phyloP scores from a whole-genome alignment of 176 grass and related monocot species.

The Raddia guianensis region DNA sequence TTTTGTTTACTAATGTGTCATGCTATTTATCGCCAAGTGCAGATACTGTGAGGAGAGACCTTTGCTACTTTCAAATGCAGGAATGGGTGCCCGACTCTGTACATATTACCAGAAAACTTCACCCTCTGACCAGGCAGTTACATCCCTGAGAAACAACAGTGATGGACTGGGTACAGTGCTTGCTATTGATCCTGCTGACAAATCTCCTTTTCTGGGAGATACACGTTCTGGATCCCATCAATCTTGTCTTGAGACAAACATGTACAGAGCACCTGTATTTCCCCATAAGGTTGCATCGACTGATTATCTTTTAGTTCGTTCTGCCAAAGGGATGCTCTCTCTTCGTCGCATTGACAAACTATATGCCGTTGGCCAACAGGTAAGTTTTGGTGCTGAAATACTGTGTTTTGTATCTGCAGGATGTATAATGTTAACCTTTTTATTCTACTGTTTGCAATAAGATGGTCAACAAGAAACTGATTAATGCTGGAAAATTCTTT shows the following conservation, averaged over 20 bases:
- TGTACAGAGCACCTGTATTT: constrained; percentile 93
- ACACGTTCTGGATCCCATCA: constrained; percentile 70
- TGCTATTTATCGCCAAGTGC: constrained; percentile 30
- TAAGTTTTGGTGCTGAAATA: constrained; percentile 44
- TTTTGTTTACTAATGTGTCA: constrained; percentile 30
- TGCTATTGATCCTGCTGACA: constrained; percentile 82
- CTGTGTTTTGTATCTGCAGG: constrained; percentile 22
- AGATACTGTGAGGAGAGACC: constrained; percentile 99
- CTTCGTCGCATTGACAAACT: constrained; percentile 81
- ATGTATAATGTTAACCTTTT: constrained; percentile 19
- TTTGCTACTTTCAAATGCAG: constrained; percentile 80
- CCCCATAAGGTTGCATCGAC: constrained; percentile 74
- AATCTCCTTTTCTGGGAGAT: constrained; percentile 93
- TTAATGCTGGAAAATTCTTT: constrained; percentile 24
- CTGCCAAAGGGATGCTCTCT: constrained; percentile 82
- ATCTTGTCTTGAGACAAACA: constrained; percentile 87
- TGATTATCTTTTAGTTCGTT: constrained; percentile 96
- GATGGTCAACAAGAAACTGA: background rate
- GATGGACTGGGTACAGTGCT: constrained; percentile 75
- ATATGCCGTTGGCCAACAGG: constrained; percentile 91
- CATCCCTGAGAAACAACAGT: constrained; percentile 60
- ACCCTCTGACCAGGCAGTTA: constrained; percentile 64
- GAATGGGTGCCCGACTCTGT: constrained; percentile 94
- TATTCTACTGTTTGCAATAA: constrained; percentile 7
- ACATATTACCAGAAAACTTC: constrained; percentile 95